Conservation (phyloP, 495 filamentous ascomycete genomes). For the Trichoderma gamsii region DNA sequence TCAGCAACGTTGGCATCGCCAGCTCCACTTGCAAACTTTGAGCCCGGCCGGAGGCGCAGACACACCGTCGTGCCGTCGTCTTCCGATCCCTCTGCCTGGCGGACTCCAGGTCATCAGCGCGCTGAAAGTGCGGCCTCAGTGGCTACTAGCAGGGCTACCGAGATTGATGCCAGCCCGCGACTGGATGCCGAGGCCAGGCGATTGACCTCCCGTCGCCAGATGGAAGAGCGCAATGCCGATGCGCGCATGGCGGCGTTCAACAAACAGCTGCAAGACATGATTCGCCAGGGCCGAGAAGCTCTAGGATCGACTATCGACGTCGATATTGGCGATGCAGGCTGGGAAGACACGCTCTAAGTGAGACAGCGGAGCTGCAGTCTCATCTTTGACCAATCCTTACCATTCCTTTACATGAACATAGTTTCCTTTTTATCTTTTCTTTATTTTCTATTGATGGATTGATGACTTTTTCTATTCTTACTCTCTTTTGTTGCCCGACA, state of each 20-base stretch:
- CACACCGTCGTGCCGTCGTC: background rate
- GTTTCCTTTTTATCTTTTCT: background rate
- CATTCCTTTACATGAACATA: background rate
- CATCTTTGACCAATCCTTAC: background rate
- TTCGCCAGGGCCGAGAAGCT: conserved; percentile 80
- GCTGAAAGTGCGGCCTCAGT: conserved; percentile 1
- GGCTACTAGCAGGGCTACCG: conserved; percentile 22
- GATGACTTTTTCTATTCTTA: conserved; percentile 4
- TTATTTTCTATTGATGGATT: background rate
- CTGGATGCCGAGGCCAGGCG: conserved; percentile 56
- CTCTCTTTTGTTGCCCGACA: conserved; percentile 1
- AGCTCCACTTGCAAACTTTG: background rate
- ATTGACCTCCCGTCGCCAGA: conserved; percentile 57
- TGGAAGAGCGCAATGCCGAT: conserved; percentile 73
- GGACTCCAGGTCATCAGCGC: conserved; percentile 13
- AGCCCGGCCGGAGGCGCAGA: conserved; percentile 1
- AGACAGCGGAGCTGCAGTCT: too few species aligned
- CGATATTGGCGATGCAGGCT: conserved; percentile 32
- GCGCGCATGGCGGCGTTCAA: conserved; percentile 72
- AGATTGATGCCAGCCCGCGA: conserved; percentile 36
- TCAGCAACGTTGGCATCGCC: conserved; percentile 25
- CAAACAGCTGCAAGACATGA: conserved; percentile 72
- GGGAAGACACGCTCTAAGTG: conserved; percentile 32
- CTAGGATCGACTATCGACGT: conserved; percentile 74
- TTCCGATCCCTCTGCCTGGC: conserved; percentile 33